A percentile compares a stretch with the other conserved stretches of the same genome.
phyloP scores from a whole-genome alignment of 2,329 filamentous ascomycete genomes.

The Aureobasidium uvarum region DNA sequence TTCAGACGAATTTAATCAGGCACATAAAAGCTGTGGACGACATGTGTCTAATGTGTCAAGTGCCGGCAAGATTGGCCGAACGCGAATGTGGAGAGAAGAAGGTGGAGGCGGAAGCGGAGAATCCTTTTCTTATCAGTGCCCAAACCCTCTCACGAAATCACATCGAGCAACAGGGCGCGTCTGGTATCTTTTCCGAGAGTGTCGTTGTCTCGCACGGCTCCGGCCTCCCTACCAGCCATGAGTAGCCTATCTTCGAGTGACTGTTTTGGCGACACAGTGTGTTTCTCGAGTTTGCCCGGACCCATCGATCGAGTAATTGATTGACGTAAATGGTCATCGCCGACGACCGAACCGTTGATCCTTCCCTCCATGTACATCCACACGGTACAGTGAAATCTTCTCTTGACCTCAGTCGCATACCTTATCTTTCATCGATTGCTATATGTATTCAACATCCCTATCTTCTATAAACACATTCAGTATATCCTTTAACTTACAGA shows the following conservation, averaged over 20 bases:
- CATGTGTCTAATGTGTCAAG: background rate
- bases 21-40: background rate
- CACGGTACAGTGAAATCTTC: conserved; percentile 17
- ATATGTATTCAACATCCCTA: conserved; percentile 6
- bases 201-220: conserved; percentile 13
- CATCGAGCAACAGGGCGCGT: conserved; percentile 19
- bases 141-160: conserved; percentile 24
- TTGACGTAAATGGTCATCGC: conserved; percentile 24
- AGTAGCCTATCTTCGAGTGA: background rate
- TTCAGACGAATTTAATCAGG: background rate
- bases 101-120: background rate
- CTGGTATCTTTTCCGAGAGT: background rate
- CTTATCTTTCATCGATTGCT: conserved; percentile 18
- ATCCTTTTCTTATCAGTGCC: conserved; percentile 24
- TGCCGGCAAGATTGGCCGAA: conserved; percentile 10
- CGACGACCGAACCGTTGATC: conserved; percentile 16
- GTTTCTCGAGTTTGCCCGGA: background rate
- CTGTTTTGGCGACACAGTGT: background rate
- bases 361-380: conserved; percentile 8
- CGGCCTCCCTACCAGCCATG: conserved; percentile 9
- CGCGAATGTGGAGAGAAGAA: background rate
- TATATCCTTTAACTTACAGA: background rate
- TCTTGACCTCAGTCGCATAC: conserved; percentile 13
- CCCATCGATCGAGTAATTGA: conserved; percentile 11
- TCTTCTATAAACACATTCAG: background rate